Evolutionary conservation across 2,329 filamentous ascomycete species (phyloP), one percentile per base, ranked within the genome.

Genomic region (Phyllosticta citribraziliensis): DNA sequence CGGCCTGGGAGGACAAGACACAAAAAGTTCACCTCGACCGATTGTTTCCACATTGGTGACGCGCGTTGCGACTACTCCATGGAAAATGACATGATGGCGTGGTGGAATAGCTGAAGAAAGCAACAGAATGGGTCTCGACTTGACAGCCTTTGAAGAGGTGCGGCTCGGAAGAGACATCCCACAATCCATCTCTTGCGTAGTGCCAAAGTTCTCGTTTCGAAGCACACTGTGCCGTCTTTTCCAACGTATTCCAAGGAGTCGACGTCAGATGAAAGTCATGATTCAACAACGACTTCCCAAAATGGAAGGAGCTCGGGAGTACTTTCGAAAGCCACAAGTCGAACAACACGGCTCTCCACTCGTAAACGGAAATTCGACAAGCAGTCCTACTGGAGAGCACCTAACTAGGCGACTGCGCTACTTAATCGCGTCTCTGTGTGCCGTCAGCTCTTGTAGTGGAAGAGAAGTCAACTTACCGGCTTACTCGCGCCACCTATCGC

Each of bases 1-100:
- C 71, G 33, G 71, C 51, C 40, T 72, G 69, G n/a, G 71, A 22
- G 22, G 27, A 30, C 27, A 30, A 30, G 27, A 30, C 27, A 30
- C 9, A 8, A 10, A 8, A 2, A 30, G 2, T 10, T 30, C 27
- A 30, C 27, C 27, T 30, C 27, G 1, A 6, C 27, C 27, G 27
- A 30, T 8, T 8, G 27, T 30, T 10, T 30, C 27, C 27, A 30
- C 9, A 6, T 30, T 10, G 27, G 6, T 30, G 6, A 10, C 27
- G 27, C 6, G 27, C 27, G 9, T 30, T 10, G 9, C 27, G 27
- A 30, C 1, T 5, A 8, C 3, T 30, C 27, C 27, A 30, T 30
- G 6, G 27, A 2, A 30, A 30, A 30, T 5, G 27, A 8, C 27
- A 8, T 6, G 27, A 6, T 30, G 27, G 9, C 0, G 5, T 2